Percentiles rank a stretch among this genome's conserved stretches.
phyloP scores from a whole-genome alignment of 2,329 filamentous ascomycete species.

The Aplosporella prunicola region DNA sequence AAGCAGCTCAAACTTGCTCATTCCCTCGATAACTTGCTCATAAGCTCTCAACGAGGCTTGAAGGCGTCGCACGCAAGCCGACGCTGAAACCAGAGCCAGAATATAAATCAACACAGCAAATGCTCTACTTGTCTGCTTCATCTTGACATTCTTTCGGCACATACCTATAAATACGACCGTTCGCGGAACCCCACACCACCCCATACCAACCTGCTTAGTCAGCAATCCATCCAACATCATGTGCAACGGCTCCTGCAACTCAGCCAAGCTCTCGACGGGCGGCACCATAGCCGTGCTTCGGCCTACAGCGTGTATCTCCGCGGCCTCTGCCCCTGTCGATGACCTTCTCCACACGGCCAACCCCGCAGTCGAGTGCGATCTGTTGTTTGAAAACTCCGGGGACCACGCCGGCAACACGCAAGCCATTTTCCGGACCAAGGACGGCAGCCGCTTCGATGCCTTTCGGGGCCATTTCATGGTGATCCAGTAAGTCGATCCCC shows the following conservation, averaged over 20 bases:
- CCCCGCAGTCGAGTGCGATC: conserved; percentile 6
- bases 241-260: conserved; percentile 7
- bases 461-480: conserved; percentile 6
- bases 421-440: conserved; percentile 4
- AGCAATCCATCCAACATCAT: too few relatives aligned
- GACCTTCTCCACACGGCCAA: background rate
- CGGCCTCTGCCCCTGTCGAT: background rate
- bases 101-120: too few relatives aligned
- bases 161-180: too few relatives aligned
- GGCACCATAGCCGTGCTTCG: conserved; percentile 11
- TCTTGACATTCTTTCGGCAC: too few relatives aligned
- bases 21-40: conserved; percentile 8
- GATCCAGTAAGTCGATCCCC: conserved; percentile 6
- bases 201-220: too few relatives aligned
- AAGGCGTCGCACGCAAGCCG: too few relatives aligned
- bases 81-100: too few relatives aligned
- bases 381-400: conserved; percentile 8
- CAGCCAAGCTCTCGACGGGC: conserved; percentile 3
- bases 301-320: conserved; percentile 4
- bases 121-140: too few relatives aligned
- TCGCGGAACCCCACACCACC: too few relatives aligned
- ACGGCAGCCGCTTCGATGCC: conserved; percentile 2
- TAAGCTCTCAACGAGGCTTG: conserved; percentile 1
- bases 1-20: conserved; percentile 12
- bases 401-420: conserved; percentile 1